phyloP scores from a whole-genome alignment of 495 filamentous ascomycete genomes.

The Zalerion maritima region DNA sequence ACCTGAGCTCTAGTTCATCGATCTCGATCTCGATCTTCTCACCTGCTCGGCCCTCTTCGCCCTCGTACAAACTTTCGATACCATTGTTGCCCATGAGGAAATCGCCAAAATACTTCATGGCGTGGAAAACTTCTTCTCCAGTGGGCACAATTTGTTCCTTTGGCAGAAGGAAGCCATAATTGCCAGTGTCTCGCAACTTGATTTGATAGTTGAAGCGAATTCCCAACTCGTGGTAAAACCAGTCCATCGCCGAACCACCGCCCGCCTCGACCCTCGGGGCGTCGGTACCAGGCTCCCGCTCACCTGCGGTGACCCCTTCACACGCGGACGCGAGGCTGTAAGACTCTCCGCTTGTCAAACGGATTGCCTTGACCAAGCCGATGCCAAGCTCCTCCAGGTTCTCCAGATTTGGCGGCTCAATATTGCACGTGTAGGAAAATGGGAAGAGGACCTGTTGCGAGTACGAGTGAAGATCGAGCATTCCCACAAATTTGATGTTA shows the following conservation, averaged over 20 bases:
- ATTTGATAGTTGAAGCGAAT: conserved; percentile 87
- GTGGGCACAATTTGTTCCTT: conserved; percentile 79
- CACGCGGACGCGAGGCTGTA: conserved; percentile 83
- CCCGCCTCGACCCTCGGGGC: conserved; percentile 40
- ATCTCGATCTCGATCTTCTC: conserved; percentile 1
- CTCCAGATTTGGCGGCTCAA: conserved; percentile 69
- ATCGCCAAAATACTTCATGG: conserved; percentile 65
- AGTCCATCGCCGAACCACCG: conserved; percentile 84
- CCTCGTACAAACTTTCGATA: conserved; percentile 26
- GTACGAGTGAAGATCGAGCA: conserved; percentile 89
- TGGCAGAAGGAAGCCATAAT: conserved; percentile 85
- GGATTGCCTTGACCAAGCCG: conserved; percentile 81
- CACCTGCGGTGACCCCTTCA: conserved; percentile 50
- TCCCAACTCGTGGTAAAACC: conserved; percentile 80
- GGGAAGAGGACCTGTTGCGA: conserved; percentile 91
- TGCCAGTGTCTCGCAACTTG: conserved; percentile 86
- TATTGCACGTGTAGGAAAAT: conserved; percentile 70
- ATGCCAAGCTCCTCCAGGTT: conserved; percentile 81
- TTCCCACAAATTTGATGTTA: conserved; percentile 58
- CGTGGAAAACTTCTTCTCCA: conserved; percentile 71
- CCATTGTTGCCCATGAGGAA: conserved; percentile 55
- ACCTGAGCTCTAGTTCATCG: conserved; percentile 5
- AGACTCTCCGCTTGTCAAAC: conserved; percentile 52
- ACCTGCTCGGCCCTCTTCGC: not conserved
- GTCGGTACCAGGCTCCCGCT: conserved; percentile 2